These are phyloP conservation scores for Dendrocalamus sinicus DNA, from an alignment of 176 grass and related monocot genomes.

Conservation along the genomic window DNA sequence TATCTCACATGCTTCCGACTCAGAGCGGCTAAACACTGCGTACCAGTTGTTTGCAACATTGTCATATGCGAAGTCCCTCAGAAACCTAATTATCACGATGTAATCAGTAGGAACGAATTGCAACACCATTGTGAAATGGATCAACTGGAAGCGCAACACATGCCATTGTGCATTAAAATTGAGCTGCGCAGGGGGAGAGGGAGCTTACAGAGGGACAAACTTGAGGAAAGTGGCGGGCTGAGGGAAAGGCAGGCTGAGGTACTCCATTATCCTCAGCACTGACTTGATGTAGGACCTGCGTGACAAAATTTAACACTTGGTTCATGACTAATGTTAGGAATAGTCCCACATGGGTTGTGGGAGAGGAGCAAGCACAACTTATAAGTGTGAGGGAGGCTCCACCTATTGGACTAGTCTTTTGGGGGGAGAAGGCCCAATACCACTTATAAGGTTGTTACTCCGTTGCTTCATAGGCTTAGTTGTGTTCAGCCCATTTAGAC, in stretches of 20 bases:
- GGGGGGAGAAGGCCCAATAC: too few relatives aligned
- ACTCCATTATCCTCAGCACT: constrained; percentile 91
- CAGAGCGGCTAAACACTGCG: constrained; percentile 65
- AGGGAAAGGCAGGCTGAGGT: constrained; percentile 81
- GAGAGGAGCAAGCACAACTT: too few relatives aligned
- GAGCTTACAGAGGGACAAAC: constrained; percentile 70
- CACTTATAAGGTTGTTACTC: too few relatives aligned
- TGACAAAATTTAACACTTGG: not conserved
- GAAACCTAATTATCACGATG: constrained; percentile 49
- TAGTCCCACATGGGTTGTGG: too few relatives aligned
- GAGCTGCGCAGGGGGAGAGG: not conserved
- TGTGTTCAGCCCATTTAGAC: too few relatives aligned
- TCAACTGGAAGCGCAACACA: not conserved
- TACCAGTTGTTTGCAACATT: constrained; percentile 86
- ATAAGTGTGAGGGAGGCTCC: too few relatives aligned
- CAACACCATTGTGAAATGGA: not conserved
- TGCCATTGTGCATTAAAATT: not conserved
- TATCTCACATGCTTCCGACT: constrained; percentile 86
- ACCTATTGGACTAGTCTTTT: too few relatives aligned
- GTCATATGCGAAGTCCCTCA: constrained; percentile 84
- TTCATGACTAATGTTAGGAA: constrained; percentile 21
- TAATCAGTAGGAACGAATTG: constrained; percentile 16
- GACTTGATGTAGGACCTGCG: constrained; percentile 89
- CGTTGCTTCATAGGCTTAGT: too few relatives aligned
- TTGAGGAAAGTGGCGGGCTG: constrained; percentile 74